Evolutionary conservation across 345 rosid genomes (phyloP).

Genomic region (Melastoma malabathricum): DNA sequence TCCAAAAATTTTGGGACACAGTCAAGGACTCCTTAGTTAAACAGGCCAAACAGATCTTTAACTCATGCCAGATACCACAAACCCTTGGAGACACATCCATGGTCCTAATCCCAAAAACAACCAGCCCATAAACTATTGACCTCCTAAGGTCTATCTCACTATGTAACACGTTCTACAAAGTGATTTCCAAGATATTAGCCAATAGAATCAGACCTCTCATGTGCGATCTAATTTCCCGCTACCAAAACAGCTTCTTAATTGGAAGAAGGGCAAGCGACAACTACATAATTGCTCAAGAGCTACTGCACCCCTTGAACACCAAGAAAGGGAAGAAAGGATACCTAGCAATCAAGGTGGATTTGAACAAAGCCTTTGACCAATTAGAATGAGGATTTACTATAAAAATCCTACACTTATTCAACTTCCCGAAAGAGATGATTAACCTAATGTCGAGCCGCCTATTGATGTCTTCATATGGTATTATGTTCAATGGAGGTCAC

Average conservation of each 20-base stretch:
- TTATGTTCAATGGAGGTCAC: too few species aligned
- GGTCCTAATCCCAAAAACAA: background rate
- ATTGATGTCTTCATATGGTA: too few species aligned
- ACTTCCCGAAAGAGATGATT: too few species aligned
- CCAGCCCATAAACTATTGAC: background rate
- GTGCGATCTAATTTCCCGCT: too few species aligned
- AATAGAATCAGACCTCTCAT: background rate
- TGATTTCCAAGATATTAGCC: background rate
- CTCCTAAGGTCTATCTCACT: background rate
- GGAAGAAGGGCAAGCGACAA: fast-evolving
- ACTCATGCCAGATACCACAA: too few species aligned
- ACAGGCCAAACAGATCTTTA: too few species aligned
- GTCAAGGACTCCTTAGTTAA: too few species aligned
- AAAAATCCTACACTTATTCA: fast-evolving
- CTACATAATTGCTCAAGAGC: background rate
- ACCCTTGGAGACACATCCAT: too few species aligned
- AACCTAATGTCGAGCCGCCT: too few species aligned
- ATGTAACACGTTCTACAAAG: background rate
- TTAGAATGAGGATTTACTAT: background rate
- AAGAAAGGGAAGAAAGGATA: too few species aligned
- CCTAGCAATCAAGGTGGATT: background rate
- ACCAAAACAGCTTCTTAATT: background rate
- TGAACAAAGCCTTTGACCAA: background rate
- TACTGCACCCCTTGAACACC: too few species aligned
- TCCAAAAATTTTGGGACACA: too few species aligned